Evolutionary conservation across 2,329 filamentous ascomycete genomes (phyloP).

Genomic region (Fusarium longipes): DNA sequence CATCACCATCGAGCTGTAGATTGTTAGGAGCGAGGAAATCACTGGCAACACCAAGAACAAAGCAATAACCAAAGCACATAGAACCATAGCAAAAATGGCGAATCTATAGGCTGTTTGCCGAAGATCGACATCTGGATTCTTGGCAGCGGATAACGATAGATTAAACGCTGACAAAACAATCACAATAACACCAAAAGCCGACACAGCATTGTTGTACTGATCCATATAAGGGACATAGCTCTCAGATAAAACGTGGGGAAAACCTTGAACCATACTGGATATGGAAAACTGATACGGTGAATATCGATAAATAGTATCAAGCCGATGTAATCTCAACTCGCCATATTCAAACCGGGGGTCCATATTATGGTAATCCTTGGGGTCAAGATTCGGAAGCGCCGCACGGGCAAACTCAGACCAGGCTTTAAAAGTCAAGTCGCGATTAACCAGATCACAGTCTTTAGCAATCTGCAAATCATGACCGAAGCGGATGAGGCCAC

Average conservation of each 20-base stretch:
- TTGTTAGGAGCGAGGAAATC: not conserved
- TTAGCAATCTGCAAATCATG: not conserved
- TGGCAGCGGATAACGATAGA: not conserved
- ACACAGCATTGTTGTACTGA: slow-evolving; percentile 4
- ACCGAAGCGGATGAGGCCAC: not conserved
- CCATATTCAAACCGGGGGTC: not conserved
- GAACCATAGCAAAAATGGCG: not conserved
- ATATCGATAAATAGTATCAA: slow-evolving; percentile 3
- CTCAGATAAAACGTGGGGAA: not conserved
- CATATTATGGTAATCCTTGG: not conserved
- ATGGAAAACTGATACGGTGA: slow-evolving; percentile 1
- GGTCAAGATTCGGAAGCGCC: not conserved
- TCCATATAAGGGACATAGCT: slow-evolving; percentile 12
- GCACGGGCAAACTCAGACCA: not conserved
- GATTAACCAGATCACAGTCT: not conserved
- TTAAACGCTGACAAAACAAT: slow-evolving; percentile 6
- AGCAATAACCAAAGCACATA: not conserved
- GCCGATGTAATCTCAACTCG: not conserved
- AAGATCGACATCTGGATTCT: not conserved
- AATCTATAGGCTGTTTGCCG: not conserved
- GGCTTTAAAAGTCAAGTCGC: not conserved
- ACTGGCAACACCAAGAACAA: not conserved
- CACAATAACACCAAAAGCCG: not conserved
- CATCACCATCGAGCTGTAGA: not conserved
- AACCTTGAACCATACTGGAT: slow-evolving; percentile 4